phyloP scores from a whole-genome alignment of 371 early-diverging fungal genomes.

The Syncephalastrum sp. region DNA sequence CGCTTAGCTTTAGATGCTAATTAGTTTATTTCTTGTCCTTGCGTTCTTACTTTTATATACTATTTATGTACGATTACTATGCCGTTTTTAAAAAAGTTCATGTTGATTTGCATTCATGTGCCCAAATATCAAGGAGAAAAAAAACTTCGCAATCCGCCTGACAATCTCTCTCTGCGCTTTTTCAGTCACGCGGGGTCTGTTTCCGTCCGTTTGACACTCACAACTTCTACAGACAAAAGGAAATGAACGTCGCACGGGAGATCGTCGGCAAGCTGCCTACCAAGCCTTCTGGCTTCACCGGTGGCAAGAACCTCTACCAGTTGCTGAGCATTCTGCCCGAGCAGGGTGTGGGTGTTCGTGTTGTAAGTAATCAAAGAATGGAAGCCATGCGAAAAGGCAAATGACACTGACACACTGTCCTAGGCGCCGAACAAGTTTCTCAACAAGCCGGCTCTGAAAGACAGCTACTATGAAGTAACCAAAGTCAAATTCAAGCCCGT shows the following conservation, averaged over 20 bases:
- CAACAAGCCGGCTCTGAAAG: constrained; percentile 24
- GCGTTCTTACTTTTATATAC: constrained; percentile 5
- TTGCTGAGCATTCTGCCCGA: constrained; percentile 24
- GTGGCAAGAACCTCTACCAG: constrained; percentile 25
- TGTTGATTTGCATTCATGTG: too few relatives aligned
- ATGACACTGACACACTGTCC: not conserved
- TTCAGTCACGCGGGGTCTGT: too few relatives aligned
- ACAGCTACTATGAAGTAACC: constrained; percentile 37
- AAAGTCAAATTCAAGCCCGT: constrained; percentile 34
- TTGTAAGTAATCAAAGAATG: constrained; percentile 17
- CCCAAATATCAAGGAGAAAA: too few relatives aligned
- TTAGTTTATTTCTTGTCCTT: constrained; percentile 1
- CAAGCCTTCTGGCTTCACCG: constrained; percentile 18
- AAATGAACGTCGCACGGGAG: constrained; percentile 17
- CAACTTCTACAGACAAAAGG: too few relatives aligned
- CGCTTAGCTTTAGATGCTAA: not conserved
- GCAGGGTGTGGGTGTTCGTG: constrained; percentile 27
- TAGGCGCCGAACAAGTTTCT: constrained; percentile 25
- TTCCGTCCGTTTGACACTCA: too few relatives aligned
- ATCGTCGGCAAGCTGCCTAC: constrained; percentile 6
- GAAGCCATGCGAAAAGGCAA: not conserved
- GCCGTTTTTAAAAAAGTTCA: too few relatives aligned
- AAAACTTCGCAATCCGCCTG: too few relatives aligned
- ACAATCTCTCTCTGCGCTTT: too few relatives aligned
- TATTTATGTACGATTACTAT: not conserved